Percentiles rank a stretch among this genome's conserved stretches.
phyloP scores from a whole-genome alignment of 768 basidiomycete genomes.

The Boletus patriciae region DNA sequence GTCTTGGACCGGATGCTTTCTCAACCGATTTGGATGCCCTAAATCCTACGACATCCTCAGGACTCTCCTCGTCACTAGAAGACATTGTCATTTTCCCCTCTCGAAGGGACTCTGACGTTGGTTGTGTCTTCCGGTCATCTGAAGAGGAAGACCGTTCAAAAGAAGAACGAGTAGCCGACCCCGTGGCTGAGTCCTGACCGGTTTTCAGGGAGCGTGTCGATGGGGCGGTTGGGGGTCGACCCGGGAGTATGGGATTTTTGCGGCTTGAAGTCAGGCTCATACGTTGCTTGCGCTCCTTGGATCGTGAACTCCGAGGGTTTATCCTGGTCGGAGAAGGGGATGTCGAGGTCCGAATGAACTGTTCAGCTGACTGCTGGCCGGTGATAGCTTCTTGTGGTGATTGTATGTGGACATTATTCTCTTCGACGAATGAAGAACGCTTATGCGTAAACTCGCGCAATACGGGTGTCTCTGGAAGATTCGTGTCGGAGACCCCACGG shows the following conservation, averaged over 20 bases:
- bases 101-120: constrained; percentile 26
- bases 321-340: constrained; percentile 24
- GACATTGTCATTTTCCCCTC: constrained; percentile 42
- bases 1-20: constrained; percentile 30
- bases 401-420: constrained; percentile 33
- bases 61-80: constrained; percentile 58
- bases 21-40: constrained; percentile 21
- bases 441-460: constrained; percentile 73
- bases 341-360: constrained; percentile 1
- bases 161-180: constrained; percentile 11
- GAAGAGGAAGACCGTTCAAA: constrained; percentile 32
- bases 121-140: constrained; percentile 51
- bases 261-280: constrained; percentile 8
- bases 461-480: constrained; percentile 42
- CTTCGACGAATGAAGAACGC: constrained; percentile 65
- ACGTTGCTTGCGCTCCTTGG: constrained; percentile 34
- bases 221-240: constrained; percentile 5
- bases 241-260: constrained; percentile 4
- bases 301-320: constrained; percentile 31
- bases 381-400: constrained; percentile 37
- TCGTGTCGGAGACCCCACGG: constrained; percentile 9
- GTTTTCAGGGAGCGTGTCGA: constrained; percentile 9
- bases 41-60: constrained; percentile 46
- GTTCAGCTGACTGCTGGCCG: constrained; percentile 16
- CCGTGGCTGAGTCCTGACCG: constrained; percentile 7